Base-by-base conservation (phyloP, 176 grass and related monocot species). In the Carex littledalei region DNA sequence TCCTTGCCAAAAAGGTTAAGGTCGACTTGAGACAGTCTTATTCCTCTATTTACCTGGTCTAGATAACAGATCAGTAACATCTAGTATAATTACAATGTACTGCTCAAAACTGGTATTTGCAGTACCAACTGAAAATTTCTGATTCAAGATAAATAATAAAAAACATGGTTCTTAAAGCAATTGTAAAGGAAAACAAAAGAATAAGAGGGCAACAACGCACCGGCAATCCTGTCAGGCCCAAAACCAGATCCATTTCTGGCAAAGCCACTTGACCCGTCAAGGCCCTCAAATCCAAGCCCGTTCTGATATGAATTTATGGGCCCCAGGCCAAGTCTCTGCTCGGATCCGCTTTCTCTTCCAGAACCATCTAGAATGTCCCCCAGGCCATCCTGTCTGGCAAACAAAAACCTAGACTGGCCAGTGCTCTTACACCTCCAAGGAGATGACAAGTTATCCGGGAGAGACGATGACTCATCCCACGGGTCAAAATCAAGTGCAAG, bases 331-430 rank as follows among this genome's bases (percentile, higher is more conserved):
- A 88, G 87, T 87, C 84, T 98, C 52, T 88, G 88, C 26, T 89
- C 85, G 83, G 35, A 67, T 57, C 74, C 68, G 65, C 78, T 81
- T 58, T 85, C 90, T 85, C 84, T 97, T 34, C 85, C 17, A 86
- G 91, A 80, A 72, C 86, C 79, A 79, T 92, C 92, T 82, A 56
- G 21, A 53, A 90, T 21, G 53, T 78, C 84, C 53, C 72, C 87
- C 85, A 91, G 90, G 76, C 88, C 89, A 84, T 98, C 95, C 71
- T 98, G 91, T 86, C 95, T 93, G 63, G 95, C 95, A 90, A 98
- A 98, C 73, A 93, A 90, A 91, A 98, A 98, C 86, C 93, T 94
- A 53, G 92, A 94, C 78, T 98, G 92, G 70, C 86, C 88, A 62
- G 79, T 89, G 41, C 39, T 87, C 78, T 86, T 86, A 79, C 85